A percentile compares a stretch with the other conserved stretches of the same genome.
Evolutionary conservation across 208 protist genomes (phyloP).

Genomic region (Leishmania tropica): DNA sequence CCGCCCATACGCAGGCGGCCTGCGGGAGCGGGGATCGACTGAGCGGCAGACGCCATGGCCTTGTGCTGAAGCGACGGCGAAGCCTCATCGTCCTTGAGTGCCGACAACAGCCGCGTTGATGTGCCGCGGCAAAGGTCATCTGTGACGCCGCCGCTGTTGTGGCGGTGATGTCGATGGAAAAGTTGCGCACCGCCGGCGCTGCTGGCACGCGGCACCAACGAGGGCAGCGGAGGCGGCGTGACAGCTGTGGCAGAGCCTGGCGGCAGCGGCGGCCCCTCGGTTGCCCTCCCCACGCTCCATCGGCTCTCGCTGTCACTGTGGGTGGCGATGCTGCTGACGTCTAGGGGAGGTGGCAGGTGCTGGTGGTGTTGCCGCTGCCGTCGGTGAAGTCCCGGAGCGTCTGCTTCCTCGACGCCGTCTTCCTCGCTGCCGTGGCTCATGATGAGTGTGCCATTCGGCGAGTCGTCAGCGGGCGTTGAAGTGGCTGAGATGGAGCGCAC

Average conservation of each 20-base stretch:
- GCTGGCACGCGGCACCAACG: not conserved
- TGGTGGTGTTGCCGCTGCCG: not conserved
- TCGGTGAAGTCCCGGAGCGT: not conserved
- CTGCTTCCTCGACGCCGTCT: not conserved
- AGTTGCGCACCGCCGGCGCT: not conserved
- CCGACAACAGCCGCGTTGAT: not conserved
- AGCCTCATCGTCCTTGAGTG: not conserved
- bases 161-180: not conserved
- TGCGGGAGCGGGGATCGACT: not conserved
- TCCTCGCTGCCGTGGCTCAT: slow-evolving; percentile 1
- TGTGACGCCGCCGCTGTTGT: not conserved
- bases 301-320: not conserved
- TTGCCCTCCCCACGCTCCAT: not conserved
- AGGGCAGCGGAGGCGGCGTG: not conserved
- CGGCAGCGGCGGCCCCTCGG: not conserved
- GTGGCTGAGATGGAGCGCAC: slow-evolving; percentile 7
- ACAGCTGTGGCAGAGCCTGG: slow-evolving; percentile 1
- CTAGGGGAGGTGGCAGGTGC: not conserved
- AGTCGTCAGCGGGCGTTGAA: not conserved
- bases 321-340: not conserved
- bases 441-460: slow-evolving; percentile 5
- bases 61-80: not conserved
- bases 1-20: slow-evolving; percentile 28
- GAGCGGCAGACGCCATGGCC: not conserved
- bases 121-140: not conserved